Evolutionary conservation across 495 filamentous ascomycete genomes (phyloP).

Genomic region (Daldinia decipiens): DNA sequence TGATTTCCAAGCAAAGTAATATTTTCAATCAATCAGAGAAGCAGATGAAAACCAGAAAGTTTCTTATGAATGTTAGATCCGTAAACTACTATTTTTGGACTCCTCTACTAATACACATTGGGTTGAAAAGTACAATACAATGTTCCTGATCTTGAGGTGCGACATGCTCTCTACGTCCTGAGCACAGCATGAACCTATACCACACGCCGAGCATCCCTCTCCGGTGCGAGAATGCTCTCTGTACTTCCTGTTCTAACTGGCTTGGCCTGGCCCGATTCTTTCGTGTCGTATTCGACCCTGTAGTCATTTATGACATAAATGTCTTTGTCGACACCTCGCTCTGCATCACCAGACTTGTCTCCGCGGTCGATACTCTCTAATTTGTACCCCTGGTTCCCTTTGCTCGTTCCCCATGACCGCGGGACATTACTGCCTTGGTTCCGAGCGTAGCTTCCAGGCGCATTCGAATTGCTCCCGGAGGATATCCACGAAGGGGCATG

Average conservation of each 20-base stretch:
- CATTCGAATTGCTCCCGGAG: neutral
- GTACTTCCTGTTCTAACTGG: neutral
- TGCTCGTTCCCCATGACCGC: conserved; percentile 7
- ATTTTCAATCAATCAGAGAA: too few species aligned
- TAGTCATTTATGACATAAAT: conserved; percentile 12
- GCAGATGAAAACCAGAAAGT: too few species aligned
- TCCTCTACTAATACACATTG: too few species aligned
- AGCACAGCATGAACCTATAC: neutral
- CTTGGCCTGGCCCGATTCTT: neutral
- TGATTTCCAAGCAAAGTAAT: too few species aligned
- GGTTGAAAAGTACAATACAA: neutral
- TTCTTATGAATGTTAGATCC: too few species aligned
- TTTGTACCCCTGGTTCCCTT: conserved; percentile 8
- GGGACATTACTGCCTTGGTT: neutral
- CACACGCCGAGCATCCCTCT: conserved; percentile 6
- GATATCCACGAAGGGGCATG: conserved; percentile 6
- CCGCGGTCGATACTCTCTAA: conserved; percentile 1
- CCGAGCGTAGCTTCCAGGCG: neutral
- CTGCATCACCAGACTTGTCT: neutral
- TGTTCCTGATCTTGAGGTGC: neutral
- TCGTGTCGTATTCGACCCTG: conserved; percentile 1
- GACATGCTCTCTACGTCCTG: neutral
- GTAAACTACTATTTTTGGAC: too few species aligned
- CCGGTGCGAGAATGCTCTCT: conserved; percentile 8
- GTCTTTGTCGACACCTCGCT: neutral